A percentile compares a stretch with the other conserved stretches of the same genome.
phyloP scores from a whole-genome alignment of 495 filamentous ascomycete species.

The Evansstolkia leycettana region DNA sequence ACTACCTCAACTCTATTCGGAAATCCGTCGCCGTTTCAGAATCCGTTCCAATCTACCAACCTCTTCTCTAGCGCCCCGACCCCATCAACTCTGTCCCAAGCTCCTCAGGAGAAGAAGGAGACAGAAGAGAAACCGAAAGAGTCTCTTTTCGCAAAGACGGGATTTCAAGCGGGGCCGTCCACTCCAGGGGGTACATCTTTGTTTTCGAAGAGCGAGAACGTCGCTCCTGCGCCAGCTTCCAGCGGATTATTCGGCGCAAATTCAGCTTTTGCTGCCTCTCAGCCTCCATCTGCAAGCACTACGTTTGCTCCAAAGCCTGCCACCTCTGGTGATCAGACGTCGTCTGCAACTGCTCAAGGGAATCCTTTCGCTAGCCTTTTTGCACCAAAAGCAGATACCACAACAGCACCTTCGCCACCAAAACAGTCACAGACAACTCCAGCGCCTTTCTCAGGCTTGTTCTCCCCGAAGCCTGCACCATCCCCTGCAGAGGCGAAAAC shows the following conservation, averaged over 20 bases:
- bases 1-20: constrained; percentile 11
- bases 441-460: constrained; percentile 9
- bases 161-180: constrained; percentile 6
- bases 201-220: constrained; percentile 9
- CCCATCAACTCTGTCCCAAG: constrained; percentile 3
- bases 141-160: constrained; percentile 1
- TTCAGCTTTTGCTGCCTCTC: constrained; percentile 5
- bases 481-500: constrained; percentile 6
- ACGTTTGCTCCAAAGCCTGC: constrained; percentile 13
- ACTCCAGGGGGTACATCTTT: constrained; percentile 5
- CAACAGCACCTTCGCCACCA: constrained; percentile 4
- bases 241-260: constrained; percentile 8
- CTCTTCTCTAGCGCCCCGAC: constrained; percentile 7
- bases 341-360: constrained; percentile 7
- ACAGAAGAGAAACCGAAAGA: constrained; percentile 7
- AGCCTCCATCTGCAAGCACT: constrained; percentile 6
- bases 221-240: constrained; percentile 4
- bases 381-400: constrained; percentile 4
- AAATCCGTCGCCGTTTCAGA: constrained; percentile 8
- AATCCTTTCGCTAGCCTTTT: constrained; percentile 21
- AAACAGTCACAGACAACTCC: constrained; percentile 7
- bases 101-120: constrained; percentile 5
- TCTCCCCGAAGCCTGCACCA: constrained; percentile 6
- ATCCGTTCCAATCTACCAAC: constrained; percentile 13
- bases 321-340: constrained; percentile 6